These are phyloP conservation scores for Heterobasidion annosum DNA, from an alignment of 1,284 basidiomycete genomes.

Conservation along the genomic window DNA sequence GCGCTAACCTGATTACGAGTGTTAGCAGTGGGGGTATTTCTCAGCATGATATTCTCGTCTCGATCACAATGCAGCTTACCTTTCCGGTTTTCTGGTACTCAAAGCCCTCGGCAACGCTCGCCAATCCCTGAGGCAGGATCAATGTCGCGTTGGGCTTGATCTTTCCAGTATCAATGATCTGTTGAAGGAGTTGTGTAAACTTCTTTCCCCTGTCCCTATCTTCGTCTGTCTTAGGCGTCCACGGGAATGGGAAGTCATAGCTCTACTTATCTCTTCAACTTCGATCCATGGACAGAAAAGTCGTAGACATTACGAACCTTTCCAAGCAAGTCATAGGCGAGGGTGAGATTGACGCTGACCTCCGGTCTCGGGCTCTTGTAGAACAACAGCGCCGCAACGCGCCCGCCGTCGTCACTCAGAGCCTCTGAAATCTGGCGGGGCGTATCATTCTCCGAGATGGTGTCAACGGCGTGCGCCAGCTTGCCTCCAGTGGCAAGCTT, in stretches of 20 bases:
- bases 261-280: not conserved
- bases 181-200: not conserved
- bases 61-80: not conserved
- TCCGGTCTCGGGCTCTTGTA: not conserved
- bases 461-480: conserved; percentile 3
- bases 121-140: not conserved
- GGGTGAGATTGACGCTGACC: not conserved
- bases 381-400: not conserved
- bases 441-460: conserved; percentile 1
- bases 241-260: not conserved
- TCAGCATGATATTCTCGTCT: too few relatives aligned
- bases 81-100: conserved; percentile 7
- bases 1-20: too few relatives aligned
- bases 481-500: conserved; percentile 1
- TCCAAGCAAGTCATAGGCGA: conserved; percentile 4
- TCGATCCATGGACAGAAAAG: not conserved
- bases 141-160: conserved; percentile 1
- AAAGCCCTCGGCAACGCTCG: conserved; percentile 1
- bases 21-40: too few relatives aligned
- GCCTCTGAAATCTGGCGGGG: conserved; percentile 2
- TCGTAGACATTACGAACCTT: not conserved
- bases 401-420: conserved; percentile 1
- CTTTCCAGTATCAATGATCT: not conserved
- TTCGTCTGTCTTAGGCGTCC: not conserved
- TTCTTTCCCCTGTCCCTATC: not conserved